Conservation (phyloP, 768 basidiomycete genomes). For the Pholiota conissans region DNA sequence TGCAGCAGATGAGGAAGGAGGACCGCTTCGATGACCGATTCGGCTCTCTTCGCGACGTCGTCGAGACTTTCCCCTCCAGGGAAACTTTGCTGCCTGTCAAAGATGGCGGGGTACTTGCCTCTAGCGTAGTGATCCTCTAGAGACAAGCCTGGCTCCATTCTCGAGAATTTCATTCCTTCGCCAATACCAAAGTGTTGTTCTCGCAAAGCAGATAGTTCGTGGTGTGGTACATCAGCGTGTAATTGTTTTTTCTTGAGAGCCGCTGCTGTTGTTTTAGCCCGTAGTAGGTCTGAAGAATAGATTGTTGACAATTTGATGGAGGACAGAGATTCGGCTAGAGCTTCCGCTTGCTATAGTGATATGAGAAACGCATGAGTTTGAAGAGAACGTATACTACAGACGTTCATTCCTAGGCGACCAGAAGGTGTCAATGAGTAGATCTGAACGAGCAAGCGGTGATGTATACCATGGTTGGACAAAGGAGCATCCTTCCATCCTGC, state of each 20-base stretch:
- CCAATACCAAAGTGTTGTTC: conserved; percentile 73
- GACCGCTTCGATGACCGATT: conserved; percentile 47
- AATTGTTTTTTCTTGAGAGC: conserved; percentile 51
- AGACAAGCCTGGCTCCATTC: conserved; percentile 30
- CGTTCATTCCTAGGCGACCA: conserved; percentile 51
- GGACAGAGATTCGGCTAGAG: conserved; percentile 56
- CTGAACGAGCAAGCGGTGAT: neutral
- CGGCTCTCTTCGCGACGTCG: conserved; percentile 60
- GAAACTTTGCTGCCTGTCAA: conserved; percentile 49
- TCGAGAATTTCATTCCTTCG: conserved; percentile 59
- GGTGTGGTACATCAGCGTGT: conserved; percentile 45
- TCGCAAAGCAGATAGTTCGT: conserved; percentile 50
- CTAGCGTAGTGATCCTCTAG: conserved; percentile 49
- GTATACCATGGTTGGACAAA: conserved; percentile 71
- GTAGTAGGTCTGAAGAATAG: conserved; percentile 65
- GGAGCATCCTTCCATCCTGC: conserved; percentile 77
- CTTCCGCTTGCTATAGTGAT: conserved; percentile 53
- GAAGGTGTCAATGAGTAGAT: neutral
- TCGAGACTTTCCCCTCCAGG: conserved; percentile 73
- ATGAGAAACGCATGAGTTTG: too few relatives aligned
- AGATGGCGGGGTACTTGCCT: conserved; percentile 53
- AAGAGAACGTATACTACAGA: too few relatives aligned
- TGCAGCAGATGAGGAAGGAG: conserved; percentile 56
- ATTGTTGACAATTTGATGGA: conserved; percentile 51
- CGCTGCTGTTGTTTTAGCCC: conserved; percentile 62